Evolutionary conservation across 1,139 yeast species (phyloP), one percentile per base, ranked within the genome.

Genomic region (Pichia sp.): DNA sequence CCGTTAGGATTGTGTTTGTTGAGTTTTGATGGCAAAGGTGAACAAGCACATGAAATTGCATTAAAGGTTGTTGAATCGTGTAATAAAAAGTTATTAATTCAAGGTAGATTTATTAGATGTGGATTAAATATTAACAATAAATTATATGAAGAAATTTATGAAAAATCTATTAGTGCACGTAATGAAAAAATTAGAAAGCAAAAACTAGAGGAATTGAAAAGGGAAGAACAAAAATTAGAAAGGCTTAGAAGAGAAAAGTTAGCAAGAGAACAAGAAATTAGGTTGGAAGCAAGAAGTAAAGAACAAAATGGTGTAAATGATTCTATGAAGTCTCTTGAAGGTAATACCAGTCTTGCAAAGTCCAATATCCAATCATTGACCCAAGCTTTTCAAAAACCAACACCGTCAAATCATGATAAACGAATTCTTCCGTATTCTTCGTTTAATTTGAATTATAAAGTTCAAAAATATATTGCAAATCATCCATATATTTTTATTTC

Each of bases 1-100:
- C 93, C 96, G 0, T 68, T 90, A 48, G 95, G 96, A 4, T 72
- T 89, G 36, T 87, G 86, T 45, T 72, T 81, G 25, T 73, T 89
- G 51, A 73, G 76, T 53, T 90, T 79, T 68, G 81, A 76, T 53
- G 91, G 91, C 3, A 71, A 73, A 25, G 62, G 73, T 3, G 84
- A 80, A 47, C 71, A 72, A 52, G 79, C 93, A 0, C 80, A 80
- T 62, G 69, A 62, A 44, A 56, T 73, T 10, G 84, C 84, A 4
- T 61, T 65, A n/a, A 65, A 61, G 45, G 78, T 79, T 0, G 69
- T 73, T 0, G 61, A 64, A 28, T 68, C 66, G 9, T 48, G 61
- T 14, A 61, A 66, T 49, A 60, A 60, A 29, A 58, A 54, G 31
- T 47, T 64, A n/a, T 46, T 48, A 7, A 56, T 67, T 14, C 60